These are phyloP conservation scores for Suhomyces anneliseae DNA, from an alignment of 1,139 yeast species.

Conservation along the genomic window DNA sequence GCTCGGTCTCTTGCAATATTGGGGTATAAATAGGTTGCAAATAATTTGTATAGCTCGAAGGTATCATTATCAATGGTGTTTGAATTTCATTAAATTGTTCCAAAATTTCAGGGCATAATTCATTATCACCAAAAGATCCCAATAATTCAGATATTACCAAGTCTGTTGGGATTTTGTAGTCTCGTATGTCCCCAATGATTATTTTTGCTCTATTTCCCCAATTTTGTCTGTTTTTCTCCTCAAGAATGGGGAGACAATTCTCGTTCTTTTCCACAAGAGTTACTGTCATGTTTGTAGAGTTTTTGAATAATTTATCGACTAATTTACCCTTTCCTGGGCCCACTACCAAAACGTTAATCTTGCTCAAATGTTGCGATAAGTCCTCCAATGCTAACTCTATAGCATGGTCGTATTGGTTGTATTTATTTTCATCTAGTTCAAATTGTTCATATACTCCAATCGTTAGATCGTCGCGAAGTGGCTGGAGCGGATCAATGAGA, in stretches of 20 bases:
- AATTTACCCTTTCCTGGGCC: constrained; percentile 92
- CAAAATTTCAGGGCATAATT: constrained; percentile 78
- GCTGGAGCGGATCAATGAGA: constrained; percentile 62
- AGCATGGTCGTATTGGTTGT: constrained; percentile 66
- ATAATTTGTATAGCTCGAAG: constrained; percentile 58
- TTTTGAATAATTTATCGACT: constrained; percentile 51
- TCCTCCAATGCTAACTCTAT: constrained; percentile 54
- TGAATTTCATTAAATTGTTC: constrained; percentile 16
- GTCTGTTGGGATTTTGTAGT: constrained; percentile 41
- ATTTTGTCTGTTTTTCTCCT: constrained; percentile 35
- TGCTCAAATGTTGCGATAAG: constrained; percentile 7
- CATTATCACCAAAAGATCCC: constrained; percentile 93
- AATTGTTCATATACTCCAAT: constrained; percentile 64
- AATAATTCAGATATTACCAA: constrained; percentile 76
- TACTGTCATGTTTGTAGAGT: constrained; percentile 8
- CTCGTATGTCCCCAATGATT: constrained; percentile 57
- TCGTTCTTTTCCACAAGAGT: constrained; percentile 65
- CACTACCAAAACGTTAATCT: constrained; percentile 51
- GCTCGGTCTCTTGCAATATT: constrained; percentile 17
- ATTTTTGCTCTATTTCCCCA: constrained; percentile 54
- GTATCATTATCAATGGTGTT: constrained; percentile 52
- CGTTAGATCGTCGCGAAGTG: constrained; percentile 57
- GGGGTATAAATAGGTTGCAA: constrained; percentile 70
- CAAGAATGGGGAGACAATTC: constrained; percentile 53
- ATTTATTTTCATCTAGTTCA: constrained; percentile 69